Base-by-base conservation (phyloP, 2,329 filamentous ascomycete genomes). In the Phoma sp. region DNA sequence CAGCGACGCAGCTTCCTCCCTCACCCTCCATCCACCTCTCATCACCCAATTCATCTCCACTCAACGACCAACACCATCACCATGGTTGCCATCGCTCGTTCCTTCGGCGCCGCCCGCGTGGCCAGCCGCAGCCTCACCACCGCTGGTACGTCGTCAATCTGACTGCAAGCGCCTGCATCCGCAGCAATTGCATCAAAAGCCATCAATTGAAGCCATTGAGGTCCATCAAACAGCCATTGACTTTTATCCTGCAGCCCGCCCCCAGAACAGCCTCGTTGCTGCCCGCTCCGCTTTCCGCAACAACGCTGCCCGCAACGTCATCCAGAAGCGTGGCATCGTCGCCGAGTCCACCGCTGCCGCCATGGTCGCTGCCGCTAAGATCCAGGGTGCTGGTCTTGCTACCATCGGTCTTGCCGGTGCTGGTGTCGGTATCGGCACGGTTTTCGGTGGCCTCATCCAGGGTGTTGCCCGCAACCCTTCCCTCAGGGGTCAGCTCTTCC, bases 401-500 rank as follows among this genome's bases (percentile, higher is more conserved):
- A 91, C 91, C 84, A 92, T 96, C 77, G 91, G 91, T 89, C 89
- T 96, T 76, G 91, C 89, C 78, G 89, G 89, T 89, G 89, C 90
- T 77, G 90, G 91, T 92, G 91, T 95, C 81, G 91, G 91, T 91
- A 96, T 95, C 82, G 91, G 91, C 85, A 88, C 94, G 78, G 91
- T 96, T 78, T 96, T 96, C 87, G 91, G 89, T 78, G 88, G 90
- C 76, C 90, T 96, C 78, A 85, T 96, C 77, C 88, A 90, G 82
- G 88, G 88, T 83, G 91, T 95, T 80, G 90, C 91, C 84, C 91
- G 91, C 84, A 96, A 96, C 90, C 91, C 91, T 77, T 90, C 89
- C 77, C 90, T 96, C 84, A 89, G 91, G 84, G 91, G 91, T 80
- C 92, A 96, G 87, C 91, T 96, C 77, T 96, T 95, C 90, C 91